Evolutionary conservation across 2,329 filamentous ascomycete species (phyloP), one percentile per base, ranked within the genome.

Genomic region (Claviceps citrina): DNA sequence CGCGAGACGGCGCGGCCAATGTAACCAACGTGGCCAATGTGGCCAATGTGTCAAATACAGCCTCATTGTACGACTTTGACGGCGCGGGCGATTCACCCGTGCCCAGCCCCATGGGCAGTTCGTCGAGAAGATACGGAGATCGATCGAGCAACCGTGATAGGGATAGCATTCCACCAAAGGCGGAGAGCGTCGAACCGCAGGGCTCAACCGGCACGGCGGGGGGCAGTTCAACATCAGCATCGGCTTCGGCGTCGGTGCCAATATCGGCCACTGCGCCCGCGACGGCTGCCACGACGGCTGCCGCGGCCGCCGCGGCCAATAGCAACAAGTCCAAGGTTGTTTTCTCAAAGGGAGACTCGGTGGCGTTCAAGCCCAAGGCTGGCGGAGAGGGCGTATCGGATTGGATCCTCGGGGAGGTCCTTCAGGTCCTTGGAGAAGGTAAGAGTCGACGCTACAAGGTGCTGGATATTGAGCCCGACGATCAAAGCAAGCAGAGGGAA

Each of bases 361-460:
- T 81, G 5, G 76, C 76, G 0, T 81, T 80, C 59, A 76, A 74
- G 49, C 71, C 75, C 1, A 78, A 77, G 51, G 60, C 57, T 44
- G 64, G 60, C 37, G 48, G 68, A 65, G 55, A 72, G 56, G 53
- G 64, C 59, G 49, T 52, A 16, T 54, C 59, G 3, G 78, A 81
- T 48, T 82, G 77, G 68, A 87, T 87, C 41, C 72, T 87, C 36
- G 84, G 83, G 38, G 80, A 81, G 44, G 84, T 89, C 38, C 80
- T 81, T 44, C 73, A 75, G 39, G 78, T 89, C 12, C 69, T 76
- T 39, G 82, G 81, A 12, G 81, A 87, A 44, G 81, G 80, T 40
- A 86, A 85, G 56, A 81, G 76, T 53, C 70, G 81, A 52, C 73
- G 81, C 33, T 87, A 87, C 61, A 80, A 81, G 56, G 82, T 87